phyloP scores from a whole-genome alignment of 345 rosid species.

The Lumnitzera racemosa region DNA sequence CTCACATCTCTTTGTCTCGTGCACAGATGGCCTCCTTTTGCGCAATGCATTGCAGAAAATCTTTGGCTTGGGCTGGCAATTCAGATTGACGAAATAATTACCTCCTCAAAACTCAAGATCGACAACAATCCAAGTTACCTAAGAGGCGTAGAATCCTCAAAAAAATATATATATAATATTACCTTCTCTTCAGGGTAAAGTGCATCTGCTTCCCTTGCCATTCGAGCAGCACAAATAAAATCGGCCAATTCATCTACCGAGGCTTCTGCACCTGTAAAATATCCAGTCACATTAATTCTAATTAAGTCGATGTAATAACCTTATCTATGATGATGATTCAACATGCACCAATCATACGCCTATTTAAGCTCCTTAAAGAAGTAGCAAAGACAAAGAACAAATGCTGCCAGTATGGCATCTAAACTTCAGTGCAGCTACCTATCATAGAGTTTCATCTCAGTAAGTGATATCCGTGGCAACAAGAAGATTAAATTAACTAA shows the following conservation, averaged over 20 bases:
- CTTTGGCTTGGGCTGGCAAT: constrained; percentile 29
- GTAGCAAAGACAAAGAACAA: no score
- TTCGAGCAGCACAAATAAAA: constrained; percentile 74
- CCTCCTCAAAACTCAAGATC: background rate
- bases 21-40: constrained; percentile 29
- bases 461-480: no score
- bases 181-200: constrained; percentile 56
- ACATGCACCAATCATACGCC: no score
- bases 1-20: constrained; percentile 18
- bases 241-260: constrained; percentile 57
- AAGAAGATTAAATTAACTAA: no score
- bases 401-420: no score
- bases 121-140: background rate
- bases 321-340: no score
- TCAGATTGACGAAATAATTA: constrained; percentile 8
- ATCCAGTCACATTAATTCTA: no score
- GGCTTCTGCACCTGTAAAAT: constrained; percentile 45
- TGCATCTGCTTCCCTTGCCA: constrained; percentile 55
- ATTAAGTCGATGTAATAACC: no score
- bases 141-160: no score
- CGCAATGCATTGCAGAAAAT: constrained; percentile 16
- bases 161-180: constrained; percentile 1
- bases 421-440: no score
- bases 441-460: no score
- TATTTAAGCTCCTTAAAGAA: no score